phyloP scores from a whole-genome alignment of 192 early-diverging fungal genomes.

The Allomyces macrogynus region DNA sequence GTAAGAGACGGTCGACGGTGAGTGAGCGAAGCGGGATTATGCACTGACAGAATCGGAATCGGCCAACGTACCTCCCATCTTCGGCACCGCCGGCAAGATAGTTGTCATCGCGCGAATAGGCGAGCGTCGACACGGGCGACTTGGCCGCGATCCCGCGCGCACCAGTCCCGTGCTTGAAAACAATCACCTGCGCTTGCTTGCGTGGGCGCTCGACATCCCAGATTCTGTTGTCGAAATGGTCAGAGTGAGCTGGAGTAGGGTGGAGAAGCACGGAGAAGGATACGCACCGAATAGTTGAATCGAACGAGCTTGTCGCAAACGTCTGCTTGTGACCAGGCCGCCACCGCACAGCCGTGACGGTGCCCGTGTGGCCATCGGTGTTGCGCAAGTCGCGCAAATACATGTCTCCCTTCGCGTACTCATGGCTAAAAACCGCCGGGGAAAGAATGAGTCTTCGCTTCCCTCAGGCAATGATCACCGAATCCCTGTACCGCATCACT shows the following conservation, averaged over 20 bases:
- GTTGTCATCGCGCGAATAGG: slow-evolving; percentile 50
- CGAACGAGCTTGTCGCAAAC: slow-evolving; percentile 61
- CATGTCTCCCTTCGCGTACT: slow-evolving; percentile 77
- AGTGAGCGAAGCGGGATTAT: too few species aligned
- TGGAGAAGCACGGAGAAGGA: neutral
- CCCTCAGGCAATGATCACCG: neutral
- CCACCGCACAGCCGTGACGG: slow-evolving; percentile 61
- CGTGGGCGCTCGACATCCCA: slow-evolving; percentile 62
- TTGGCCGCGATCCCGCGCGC: slow-evolving; percentile 27
- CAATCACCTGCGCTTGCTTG: slow-evolving; percentile 55
- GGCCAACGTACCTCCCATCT: neutral
- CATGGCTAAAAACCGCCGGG: slow-evolving; percentile 11
- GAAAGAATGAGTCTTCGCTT: neutral
- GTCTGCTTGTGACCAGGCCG: slow-evolving; percentile 37
- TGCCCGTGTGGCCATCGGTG: slow-evolving; percentile 65
- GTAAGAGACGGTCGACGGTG: too few species aligned
- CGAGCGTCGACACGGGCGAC: slow-evolving; percentile 37
- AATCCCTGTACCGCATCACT: neutral
- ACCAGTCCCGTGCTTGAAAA: slow-evolving; percentile 46
- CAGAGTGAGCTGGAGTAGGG: too few species aligned
- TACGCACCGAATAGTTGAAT: slow-evolving; percentile 49
- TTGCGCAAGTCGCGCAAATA: slow-evolving; percentile 75
- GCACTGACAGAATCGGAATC: neutral
- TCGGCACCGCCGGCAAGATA: slow-evolving; percentile 33
- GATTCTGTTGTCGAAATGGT: slow-evolving; percentile 16